phyloP scores from a whole-genome alignment of 2,329 filamentous ascomycete genomes.

The Alternaria rosae region DNA sequence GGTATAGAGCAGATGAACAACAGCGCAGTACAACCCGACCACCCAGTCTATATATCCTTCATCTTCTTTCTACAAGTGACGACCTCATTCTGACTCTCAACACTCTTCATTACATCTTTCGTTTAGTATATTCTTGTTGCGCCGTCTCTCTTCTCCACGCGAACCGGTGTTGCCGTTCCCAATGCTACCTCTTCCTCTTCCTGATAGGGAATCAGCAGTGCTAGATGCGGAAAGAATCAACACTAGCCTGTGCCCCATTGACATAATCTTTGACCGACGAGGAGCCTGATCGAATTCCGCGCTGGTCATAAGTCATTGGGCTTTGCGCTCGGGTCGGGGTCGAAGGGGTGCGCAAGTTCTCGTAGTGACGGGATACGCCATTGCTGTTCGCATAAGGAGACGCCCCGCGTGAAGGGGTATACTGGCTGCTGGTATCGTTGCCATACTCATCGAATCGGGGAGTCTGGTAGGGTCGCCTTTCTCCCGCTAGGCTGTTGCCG shows the following conservation, averaged over 20 bases:
- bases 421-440: conserved; percentile 6
- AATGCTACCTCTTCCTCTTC: neutral
- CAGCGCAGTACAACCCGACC: conserved; percentile 12
- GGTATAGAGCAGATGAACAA: conserved; percentile 27
- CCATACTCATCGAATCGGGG: conserved; percentile 17
- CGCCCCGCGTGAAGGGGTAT: neutral
- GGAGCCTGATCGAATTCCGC: conserved; percentile 14
- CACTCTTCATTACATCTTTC: neutral
- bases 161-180: neutral
- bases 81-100: neutral
- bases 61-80: neutral
- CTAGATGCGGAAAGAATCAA: conserved; percentile 27
- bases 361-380: conserved; percentile 11
- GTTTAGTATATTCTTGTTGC: neutral
- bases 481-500: conserved; percentile 7
- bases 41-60: conserved; percentile 1
- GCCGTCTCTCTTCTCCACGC: neutral
- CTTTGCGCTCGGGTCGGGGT: conserved; percentile 9
- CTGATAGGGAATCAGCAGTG: neutral
- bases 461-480: neutral
- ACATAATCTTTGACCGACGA: conserved; percentile 18
- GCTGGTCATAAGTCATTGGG: conserved; percentile 16
- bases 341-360: conserved; percentile 15
- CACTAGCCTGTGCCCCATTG: conserved; percentile 14
- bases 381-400: conserved; percentile 6